A percentile compares a stretch with the other conserved stretches of the same genome.
Conservation (phyloP, 345 rosid species). For the Camelina neglecta region DNA sequence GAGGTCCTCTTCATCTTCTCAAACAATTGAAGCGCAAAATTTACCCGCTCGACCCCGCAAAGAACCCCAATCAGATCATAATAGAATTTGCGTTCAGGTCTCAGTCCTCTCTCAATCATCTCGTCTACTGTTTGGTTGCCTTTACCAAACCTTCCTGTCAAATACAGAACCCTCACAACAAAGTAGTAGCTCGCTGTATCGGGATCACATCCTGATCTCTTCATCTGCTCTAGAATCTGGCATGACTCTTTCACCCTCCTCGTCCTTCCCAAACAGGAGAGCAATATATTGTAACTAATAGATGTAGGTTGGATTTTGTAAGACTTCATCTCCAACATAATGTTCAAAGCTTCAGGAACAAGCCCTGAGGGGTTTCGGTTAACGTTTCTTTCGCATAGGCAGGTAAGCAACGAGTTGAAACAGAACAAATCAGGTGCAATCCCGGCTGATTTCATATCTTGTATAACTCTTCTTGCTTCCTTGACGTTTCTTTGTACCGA, state of each 20-base stretch:
- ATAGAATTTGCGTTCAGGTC: conserved; percentile 68
- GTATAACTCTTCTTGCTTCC: conserved; percentile 70
- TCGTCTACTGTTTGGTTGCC: conserved; percentile 77
- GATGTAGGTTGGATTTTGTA: conserved; percentile 60
- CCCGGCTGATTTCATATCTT: conserved; percentile 74
- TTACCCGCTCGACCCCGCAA: conserved; percentile 75
- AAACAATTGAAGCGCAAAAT: conserved; percentile 70
- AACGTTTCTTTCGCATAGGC: conserved; percentile 71
- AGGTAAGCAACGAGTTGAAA: conserved; percentile 71
- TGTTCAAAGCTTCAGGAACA: conserved; percentile 81
- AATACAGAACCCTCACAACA: conserved; percentile 70
- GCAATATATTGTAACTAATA: conserved; percentile 73
- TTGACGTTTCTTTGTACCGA: conserved; percentile 64
- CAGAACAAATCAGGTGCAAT: conserved; percentile 68
- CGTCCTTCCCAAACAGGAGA: conserved; percentile 73
- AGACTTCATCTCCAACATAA: conserved; percentile 88
- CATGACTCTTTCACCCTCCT: conserved; percentile 83
- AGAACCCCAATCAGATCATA: conserved; percentile 79
- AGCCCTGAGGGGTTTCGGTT: conserved; percentile 77
- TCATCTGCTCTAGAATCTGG: conserved; percentile 71
- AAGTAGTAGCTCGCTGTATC: conserved; percentile 84
- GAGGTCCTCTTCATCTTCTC: conserved; percentile 69
- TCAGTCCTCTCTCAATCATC: conserved; percentile 65
- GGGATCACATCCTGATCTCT: conserved; percentile 58
- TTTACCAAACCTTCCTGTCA: conserved; percentile 82